Evolutionary conservation across 345 rosid genomes (phyloP), one percentile per base, ranked within the genome.

Genomic region (Triadica sebifera): DNA sequence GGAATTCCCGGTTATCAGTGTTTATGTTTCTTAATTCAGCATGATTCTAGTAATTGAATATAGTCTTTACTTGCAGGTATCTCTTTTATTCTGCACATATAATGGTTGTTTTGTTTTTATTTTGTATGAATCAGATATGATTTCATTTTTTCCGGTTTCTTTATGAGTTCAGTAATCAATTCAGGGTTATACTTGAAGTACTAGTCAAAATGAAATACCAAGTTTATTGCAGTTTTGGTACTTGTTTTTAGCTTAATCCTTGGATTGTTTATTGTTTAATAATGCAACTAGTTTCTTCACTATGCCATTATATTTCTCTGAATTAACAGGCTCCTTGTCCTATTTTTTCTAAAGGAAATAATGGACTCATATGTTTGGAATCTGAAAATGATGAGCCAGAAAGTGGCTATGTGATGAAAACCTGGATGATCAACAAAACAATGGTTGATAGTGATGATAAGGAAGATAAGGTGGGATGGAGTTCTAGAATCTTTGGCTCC

Each of bases 291-390:
- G 25, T 17, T 39, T 16, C n/a, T 43, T 43, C 15, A 34, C 20
- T 37, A 4, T 61, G 19, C 19, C 0, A 61, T 15, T 11, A 46
- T n/a, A n/a, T 59, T 22, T 22, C 22, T 22, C 68, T 46, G 24
- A 49, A 60, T 47, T 62, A 34, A 61, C 10, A 25, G 20, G 4
- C 9, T 19, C 1, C 39, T 19, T 53, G 25, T 24, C 7, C 15
- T 61, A 15, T 58, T 20, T 37, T 29, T 46, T 37, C 66, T 34
- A 78, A 73, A 90, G 97, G 85, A 45, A 83, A 68, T 53, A 82
- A 74, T 80, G 65, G 89, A 59, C 67, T 86, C 67, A 79, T 91
- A 68, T 83, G 88, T 78, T 80, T 94, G 81, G 97, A 89, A 76
- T 87, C 92, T 66, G 96, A 92, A 43, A 74, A 80, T 56, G 72